Percentiles rank a stretch among this genome's conserved stretches.
phyloP scores from a whole-genome alignment of 2,329 filamentous ascomycete species.

The Fusarium torulosum region DNA sequence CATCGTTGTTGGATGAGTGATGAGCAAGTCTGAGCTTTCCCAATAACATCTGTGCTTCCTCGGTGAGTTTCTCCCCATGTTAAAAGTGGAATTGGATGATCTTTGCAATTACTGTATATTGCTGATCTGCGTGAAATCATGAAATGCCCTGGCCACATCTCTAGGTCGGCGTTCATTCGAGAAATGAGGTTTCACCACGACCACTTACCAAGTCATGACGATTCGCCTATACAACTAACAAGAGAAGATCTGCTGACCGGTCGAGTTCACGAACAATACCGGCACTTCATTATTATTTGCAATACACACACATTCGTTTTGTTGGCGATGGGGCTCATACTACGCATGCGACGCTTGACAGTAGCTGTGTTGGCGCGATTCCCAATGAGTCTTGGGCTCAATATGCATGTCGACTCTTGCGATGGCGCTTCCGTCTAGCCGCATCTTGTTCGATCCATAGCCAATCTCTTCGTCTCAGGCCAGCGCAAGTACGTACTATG shows the following conservation, averaged over 20 bases:
- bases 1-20: not conserved
- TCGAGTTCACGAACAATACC: slow-evolving; percentile 16
- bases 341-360: slow-evolving; percentile 7
- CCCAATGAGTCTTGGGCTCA: slow-evolving; percentile 33
- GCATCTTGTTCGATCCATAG: slow-evolving; percentile 43
- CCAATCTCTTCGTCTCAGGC: slow-evolving; percentile 47
- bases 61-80: slow-evolving; percentile 29
- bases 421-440: slow-evolving; percentile 45
- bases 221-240: slow-evolving; percentile 16
- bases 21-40: not conserved
- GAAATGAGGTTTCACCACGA: slow-evolving; percentile 22
- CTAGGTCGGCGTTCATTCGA: slow-evolving; percentile 6
- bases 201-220: slow-evolving; percentile 9
- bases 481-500: slow-evolving; percentile 18
- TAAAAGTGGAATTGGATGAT: slow-evolving; percentile 32
- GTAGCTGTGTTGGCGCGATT: slow-evolving; percentile 28
- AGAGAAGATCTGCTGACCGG: slow-evolving; percentile 19
- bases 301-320: slow-evolving; percentile 13
- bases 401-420: slow-evolving; percentile 41
- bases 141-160: slow-evolving; percentile 18
- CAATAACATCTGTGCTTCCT: slow-evolving; percentile 19
- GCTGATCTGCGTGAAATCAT: slow-evolving; percentile 16
- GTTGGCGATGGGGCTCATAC: slow-evolving; percentile 5
- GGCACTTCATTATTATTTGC: slow-evolving; percentile 16
- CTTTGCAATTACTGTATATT: slow-evolving; percentile 8